Base-by-base conservation (phyloP, 345 rosid species). In the Camelina hispida region DNA sequence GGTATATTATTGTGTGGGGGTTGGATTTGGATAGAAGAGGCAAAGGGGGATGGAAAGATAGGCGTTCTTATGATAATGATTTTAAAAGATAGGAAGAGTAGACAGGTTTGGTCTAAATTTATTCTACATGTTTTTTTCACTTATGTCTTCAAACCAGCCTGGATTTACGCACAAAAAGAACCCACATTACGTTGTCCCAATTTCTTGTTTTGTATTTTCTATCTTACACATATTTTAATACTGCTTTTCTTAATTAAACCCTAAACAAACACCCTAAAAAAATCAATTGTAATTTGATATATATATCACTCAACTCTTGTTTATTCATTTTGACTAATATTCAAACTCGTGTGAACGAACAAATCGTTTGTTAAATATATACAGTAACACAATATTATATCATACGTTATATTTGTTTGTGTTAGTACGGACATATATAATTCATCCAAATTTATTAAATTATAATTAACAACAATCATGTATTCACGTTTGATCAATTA, bases 141-240 rank as follows among this genome's bases (percentile, higher is more conserved):
- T 77, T 56, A 65, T 77, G 61, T 71, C 55, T 77, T 44, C 5
- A 56, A 65, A 77, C 80, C 72, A 77, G 77, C 80, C 80, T 71
- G 77, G 76, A 71, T 56, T 64, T 77, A 71, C 74, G 74, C 74
- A 75, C 37, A 61, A 75, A 22, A 43, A 63, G 56, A 75, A 61
- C 69, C 74, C 69, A 68, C 79, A 60, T 52, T 52, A 61, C 48
- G 53, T 42, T 68, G 38, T 68, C 63, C 50, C 20, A 18, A 75
- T 60, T 60, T 42, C n/a, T 68, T 50, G 18, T 59, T 50, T 67
- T 48, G 30, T 58, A 59, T 38, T 23, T 51, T 60, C 18, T 68
- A 60, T 60, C 17, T 5, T 66, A 35, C 61, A 66, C 18, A 38
- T 38, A 58, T 38, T 25, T 37, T 57, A 50, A 66, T 23, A 67